Conservation (phyloP, 1,284 basidiomycete species). For the Heterobasidion annosum region DNA sequence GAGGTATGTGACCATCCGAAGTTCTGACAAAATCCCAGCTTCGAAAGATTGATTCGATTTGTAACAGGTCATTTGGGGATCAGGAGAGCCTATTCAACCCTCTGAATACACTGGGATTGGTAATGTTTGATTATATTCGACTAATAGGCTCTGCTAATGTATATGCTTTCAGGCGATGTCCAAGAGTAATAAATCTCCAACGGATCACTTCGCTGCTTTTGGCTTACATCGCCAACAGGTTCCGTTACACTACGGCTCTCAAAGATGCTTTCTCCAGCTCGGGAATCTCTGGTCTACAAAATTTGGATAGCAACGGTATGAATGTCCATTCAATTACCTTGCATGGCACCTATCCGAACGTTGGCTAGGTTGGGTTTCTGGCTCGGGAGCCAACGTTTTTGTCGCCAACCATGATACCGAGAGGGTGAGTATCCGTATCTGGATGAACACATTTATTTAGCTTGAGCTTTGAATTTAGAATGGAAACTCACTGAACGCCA, state of each 20-base stretch:
- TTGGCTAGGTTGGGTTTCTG: slow-evolving; percentile 44
- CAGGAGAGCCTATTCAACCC: slow-evolving; percentile 44
- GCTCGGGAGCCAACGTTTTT: slow-evolving; percentile 52
- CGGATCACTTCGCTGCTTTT: too few relatives aligned
- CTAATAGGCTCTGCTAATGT: not conserved
- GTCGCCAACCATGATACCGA: slow-evolving; percentile 68
- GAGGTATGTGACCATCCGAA: slow-evolving; percentile 23
- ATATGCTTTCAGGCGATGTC: slow-evolving; percentile 38
- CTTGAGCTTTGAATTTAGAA: slow-evolving; percentile 22
- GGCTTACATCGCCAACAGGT: slow-evolving; percentile 25
- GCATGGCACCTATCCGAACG: not conserved
- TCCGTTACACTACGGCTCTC: slow-evolving; percentile 50
- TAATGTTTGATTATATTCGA: slow-evolving; percentile 5
- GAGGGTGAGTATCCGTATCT: slow-evolving; percentile 29
- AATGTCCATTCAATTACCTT: not conserved
- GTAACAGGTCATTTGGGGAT: slow-evolving; percentile 34
- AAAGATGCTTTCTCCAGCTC: slow-evolving; percentile 40
- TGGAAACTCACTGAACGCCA: slow-evolving; percentile 43
- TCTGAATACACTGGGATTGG: slow-evolving; percentile 47
- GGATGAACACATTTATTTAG: not conserved
- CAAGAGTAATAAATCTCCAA: slow-evolving; percentile 36
- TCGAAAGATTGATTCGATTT: too few relatives aligned
- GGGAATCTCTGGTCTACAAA: slow-evolving; percentile 41
- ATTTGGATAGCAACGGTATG: slow-evolving; percentile 44
- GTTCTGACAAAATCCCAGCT: not conserved